Evolutionary conservation across 2,329 filamentous ascomycete genomes (phyloP).

Genomic region (Aspergillus arachidicola): DNA sequence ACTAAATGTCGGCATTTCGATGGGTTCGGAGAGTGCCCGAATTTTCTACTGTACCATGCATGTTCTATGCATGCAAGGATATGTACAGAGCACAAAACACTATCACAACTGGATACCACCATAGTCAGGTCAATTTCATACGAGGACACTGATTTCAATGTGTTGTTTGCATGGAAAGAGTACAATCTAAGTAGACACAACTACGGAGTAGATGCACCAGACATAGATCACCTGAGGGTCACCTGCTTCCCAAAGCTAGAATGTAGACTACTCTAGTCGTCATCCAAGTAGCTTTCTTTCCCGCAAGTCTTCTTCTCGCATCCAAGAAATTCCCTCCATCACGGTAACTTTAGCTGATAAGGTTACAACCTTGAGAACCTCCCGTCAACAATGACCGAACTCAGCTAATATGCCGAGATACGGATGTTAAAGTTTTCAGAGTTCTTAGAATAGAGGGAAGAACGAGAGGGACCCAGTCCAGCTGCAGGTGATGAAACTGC

Average conservation of each 20-base stretch:
- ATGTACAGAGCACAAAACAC: not conserved
- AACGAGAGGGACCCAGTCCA: constrained; percentile 5
- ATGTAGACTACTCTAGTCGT: not conserved
- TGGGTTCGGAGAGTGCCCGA: not conserved
- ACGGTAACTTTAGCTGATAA: not conserved
- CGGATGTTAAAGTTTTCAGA: constrained; percentile 6
- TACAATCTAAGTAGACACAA: no score
- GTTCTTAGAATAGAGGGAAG: not conserved
- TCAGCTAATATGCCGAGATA: not conserved
- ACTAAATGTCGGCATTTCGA: not conserved
- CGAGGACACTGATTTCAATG: no score
- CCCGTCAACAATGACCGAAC: not conserved
- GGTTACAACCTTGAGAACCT: not conserved
- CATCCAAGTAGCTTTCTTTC: not conserved
- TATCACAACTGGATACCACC: not conserved
- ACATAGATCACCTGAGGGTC: not conserved
- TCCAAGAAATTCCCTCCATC: not conserved
- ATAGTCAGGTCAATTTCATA: no score
- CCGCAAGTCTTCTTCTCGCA: not conserved
- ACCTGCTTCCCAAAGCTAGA: not conserved
- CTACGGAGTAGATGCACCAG: not conserved
- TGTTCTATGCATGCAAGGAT: not conserved
- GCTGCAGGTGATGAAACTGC: constrained; percentile 15
- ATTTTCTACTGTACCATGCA: not conserved
- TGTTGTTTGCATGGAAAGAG: not conserved